phyloP scores from a whole-genome alignment of 2,329 filamentous ascomycete species.

The Harringtonia lauricola region DNA sequence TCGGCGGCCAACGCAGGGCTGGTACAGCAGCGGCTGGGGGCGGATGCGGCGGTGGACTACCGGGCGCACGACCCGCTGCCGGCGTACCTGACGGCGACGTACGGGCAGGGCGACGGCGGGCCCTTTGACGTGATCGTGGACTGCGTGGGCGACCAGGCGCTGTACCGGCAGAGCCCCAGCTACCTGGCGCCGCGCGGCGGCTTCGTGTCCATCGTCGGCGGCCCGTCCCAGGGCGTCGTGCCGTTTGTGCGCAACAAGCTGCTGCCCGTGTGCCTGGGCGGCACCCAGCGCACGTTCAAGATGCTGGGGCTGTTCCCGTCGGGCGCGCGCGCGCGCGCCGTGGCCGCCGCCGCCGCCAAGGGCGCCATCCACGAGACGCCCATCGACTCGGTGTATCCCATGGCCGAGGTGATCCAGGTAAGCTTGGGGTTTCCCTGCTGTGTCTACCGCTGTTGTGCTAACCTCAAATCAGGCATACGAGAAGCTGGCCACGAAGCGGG shows the following conservation, averaged over 20 bases:
- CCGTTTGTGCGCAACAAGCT: conserved; percentile 21
- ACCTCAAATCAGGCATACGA: conserved; percentile 17
- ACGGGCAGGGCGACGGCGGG: conserved; percentile 7
- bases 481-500: conserved; percentile 18
- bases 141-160: conserved; percentile 33
- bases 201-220: conserved; percentile 25
- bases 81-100: conserved; percentile 20
- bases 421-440: conserved; percentile 1
- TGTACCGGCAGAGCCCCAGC: conserved; percentile 27
- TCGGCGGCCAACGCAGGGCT: conserved; percentile 32
- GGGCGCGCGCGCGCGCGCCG: conserved; percentile 16
- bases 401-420: conserved; percentile 20
- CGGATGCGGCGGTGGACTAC: conserved; percentile 35
- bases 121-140: conserved; percentile 36
- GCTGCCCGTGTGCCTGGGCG: conserved; percentile 19
- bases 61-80: conserved; percentile 24
- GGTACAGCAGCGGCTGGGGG: conserved; percentile 32
- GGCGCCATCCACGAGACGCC: conserved; percentile 17
- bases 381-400: conserved; percentile 19
- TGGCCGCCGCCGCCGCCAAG: conserved; percentile 16
- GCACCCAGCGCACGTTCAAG: conserved; percentile 18
- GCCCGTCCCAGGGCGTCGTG: conserved; percentile 16
- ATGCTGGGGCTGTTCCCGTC: conserved; percentile 19
- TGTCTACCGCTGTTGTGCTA: not conserved
- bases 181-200: conserved; percentile 26